Conservation (phyloP, 2,329 filamentous ascomycete species). For the Cercospora sp. region DNA sequence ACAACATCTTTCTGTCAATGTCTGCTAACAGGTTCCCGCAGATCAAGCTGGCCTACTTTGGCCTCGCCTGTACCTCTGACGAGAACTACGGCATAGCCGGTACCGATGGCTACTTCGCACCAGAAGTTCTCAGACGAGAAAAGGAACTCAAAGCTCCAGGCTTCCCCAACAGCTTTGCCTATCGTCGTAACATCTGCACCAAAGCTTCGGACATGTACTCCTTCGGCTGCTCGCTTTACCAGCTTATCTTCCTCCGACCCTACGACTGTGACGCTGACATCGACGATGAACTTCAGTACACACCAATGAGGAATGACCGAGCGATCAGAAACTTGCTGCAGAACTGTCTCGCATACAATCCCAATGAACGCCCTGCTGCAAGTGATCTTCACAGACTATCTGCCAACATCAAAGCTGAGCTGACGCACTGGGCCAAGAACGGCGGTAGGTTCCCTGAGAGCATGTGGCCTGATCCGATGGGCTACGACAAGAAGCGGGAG, state of each 20-base stretch:
- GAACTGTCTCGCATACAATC: conserved; percentile 8
- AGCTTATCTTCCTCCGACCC: conserved; percentile 18
- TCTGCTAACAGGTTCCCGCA: conserved; percentile 11
- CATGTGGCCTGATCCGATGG: conserved; percentile 16
- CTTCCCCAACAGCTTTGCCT: conserved; percentile 9
- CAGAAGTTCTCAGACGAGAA: conserved; percentile 27
- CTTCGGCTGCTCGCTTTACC: conserved; percentile 30
- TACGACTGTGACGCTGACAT: background rate
- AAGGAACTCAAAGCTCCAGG: conserved; percentile 27
- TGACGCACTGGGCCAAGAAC: conserved; percentile 7
- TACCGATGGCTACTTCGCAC: conserved; percentile 14
- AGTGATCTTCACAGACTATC: conserved; percentile 5
- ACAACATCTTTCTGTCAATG: conserved; percentile 21
- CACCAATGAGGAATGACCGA: background rate
- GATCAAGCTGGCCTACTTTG: conserved; percentile 18
- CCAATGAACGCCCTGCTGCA: conserved; percentile 2
- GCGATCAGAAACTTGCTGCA: conserved; percentile 9
- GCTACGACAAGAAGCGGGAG: background rate
- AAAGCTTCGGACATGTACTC: conserved; percentile 30
- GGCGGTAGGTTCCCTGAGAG: conserved; percentile 4
- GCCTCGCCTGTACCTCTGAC: conserved; percentile 10
- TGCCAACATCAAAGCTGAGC: conserved; percentile 8
- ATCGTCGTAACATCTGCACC: conserved; percentile 21
- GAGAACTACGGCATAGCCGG: conserved; percentile 15
- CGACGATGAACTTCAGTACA: conserved; percentile 6